phyloP scores from a whole-genome alignment of 805 yeast species.

The Ogataea pignaliae region DNA sequence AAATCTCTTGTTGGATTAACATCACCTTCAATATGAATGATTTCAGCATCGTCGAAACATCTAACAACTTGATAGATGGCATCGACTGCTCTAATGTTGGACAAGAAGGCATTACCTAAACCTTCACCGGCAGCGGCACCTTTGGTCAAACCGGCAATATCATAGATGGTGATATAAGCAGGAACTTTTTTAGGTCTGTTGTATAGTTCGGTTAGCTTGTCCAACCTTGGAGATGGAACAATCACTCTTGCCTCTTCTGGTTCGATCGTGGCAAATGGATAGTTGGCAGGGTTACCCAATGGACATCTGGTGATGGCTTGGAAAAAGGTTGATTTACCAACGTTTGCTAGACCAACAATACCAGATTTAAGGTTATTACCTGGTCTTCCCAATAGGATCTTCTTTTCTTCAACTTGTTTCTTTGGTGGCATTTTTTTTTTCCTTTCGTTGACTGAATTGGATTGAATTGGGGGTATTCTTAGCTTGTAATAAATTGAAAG shows the following conservation, averaged over 20 bases:
- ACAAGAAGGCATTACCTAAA: conserved; percentile 93
- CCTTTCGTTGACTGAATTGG: no score
- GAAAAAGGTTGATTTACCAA: conserved; percentile 96
- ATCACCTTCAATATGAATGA: conserved; percentile 94
- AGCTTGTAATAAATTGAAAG: no score
- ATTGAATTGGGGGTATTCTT: no score
- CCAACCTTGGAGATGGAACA: conserved; percentile 89
- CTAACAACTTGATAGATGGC: conserved; percentile 97
- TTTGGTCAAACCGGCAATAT: conserved; percentile 96
- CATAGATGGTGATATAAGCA: conserved; percentile 88
- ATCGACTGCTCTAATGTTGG: conserved; percentile 96
- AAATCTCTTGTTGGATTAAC: conserved; percentile 94
- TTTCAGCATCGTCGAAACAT: conserved; percentile 96
- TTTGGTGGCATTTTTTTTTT: conserved; percentile 37
- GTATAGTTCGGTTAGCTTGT: conserved; percentile 68
- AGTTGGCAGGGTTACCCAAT: conserved; percentile 94
- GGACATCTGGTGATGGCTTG: conserved; percentile 94
- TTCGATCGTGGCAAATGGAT: conserved; percentile 96
- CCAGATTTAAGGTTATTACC: conserved; percentile 55
- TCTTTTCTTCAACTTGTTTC: conserved; percentile 37
- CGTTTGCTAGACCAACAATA: conserved; percentile 91
- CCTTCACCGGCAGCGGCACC: conserved; percentile 98
- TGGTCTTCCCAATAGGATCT: conserved; percentile 35
- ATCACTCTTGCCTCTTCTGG: conserved; percentile 97
- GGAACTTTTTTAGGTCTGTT: conserved; percentile 84